Base-by-base conservation (phyloP, 2,329 filamentous ascomycete species). In the Orbilia quercus region DNA sequence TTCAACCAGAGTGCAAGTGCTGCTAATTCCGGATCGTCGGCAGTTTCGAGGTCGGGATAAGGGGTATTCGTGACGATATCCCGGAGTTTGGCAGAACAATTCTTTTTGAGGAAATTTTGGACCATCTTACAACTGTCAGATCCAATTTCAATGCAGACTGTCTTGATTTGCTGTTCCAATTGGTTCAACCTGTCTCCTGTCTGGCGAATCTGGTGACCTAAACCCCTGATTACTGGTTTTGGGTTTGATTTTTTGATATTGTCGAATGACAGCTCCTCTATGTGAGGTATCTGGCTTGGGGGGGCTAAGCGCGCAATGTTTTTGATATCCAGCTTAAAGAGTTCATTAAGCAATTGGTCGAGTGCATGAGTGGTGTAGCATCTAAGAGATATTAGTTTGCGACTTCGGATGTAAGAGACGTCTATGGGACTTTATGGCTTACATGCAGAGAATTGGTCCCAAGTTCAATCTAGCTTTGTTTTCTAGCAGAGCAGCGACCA, bases 281-380 rank as follows among this genome's bases (percentile, higher is more conserved):
- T 76, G 23, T 85, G 82, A 0, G 86, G 87, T 63, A 87, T 85
- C 0, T 84, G 86, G 12, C 83, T 83, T 0, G 82, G 83, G 6
- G 59, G 57, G 0, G 89, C 89, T 4, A 91, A 85, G 0, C 89
- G 86, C 22, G 90, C 83, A 28, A 91, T 82, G 6, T 85, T 81
- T 0, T 79, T 75, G 2, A 85, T 78, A 0, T 81, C 82, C 1
- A 80, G 81, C 5, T 85, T 81, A 0, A 87, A 58, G 0, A 90
- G 78, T 66, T 89, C 84, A 75, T 89, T 85, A 0, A 91, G 81
- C 0, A 90, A 82, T 75, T 86, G 84, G 70, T 86, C 85, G 0
- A 86, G 75, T 0, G 77, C 77, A 58, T 87, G 84, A 45, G 86
- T 85, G 0, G 86, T 86, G 70, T 85, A 86, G 74, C 84, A 85